Evolutionary conservation across 2,329 filamentous ascomycete species (phyloP).

Genomic region (Colletotrichum sp.): DNA sequence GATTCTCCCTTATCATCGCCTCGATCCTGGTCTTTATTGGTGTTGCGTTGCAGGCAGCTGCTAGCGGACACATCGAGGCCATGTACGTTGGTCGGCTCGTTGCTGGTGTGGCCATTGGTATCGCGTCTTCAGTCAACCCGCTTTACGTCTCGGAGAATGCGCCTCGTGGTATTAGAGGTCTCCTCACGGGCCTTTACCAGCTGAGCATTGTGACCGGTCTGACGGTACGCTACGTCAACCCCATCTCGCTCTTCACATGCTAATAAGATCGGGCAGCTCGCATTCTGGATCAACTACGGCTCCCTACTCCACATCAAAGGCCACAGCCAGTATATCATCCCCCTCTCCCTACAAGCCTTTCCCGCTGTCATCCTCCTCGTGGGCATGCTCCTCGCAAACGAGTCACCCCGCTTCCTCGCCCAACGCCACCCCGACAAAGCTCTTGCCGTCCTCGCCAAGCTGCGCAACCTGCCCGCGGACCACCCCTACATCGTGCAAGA

Average conservation of each 20-base stretch:
- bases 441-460: conserved; percentile 56
- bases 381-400: conserved; percentile 37
- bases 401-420: conserved; percentile 41
- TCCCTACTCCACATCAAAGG: conserved; percentile 27
- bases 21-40: not conserved
- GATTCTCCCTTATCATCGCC: not conserved
- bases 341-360: conserved; percentile 45
- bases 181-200: conserved; percentile 55
- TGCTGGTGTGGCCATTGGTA: conserved; percentile 54
- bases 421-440: conserved; percentile 72
- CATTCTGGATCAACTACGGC: conserved; percentile 42
- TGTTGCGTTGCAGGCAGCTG: conserved; percentile 12
- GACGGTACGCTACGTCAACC: conserved; percentile 45
- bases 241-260: not conserved
- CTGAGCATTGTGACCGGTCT: conserved; percentile 54
- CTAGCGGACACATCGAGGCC: not conserved
- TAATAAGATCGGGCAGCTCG: conserved; percentile 29
- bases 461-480: conserved; percentile 44
- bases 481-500: conserved; percentile 43
- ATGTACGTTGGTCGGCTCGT: conserved; percentile 37
- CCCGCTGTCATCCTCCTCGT: conserved; percentile 40
- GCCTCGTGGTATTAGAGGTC: conserved; percentile 55
- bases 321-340: conserved; percentile 43
- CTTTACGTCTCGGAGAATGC: conserved; percentile 64
- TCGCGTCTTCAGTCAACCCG: conserved; percentile 57